Base-by-base conservation (phyloP, 1,284 basidiomycete species). In the Rhizoctonia solani region DNA sequence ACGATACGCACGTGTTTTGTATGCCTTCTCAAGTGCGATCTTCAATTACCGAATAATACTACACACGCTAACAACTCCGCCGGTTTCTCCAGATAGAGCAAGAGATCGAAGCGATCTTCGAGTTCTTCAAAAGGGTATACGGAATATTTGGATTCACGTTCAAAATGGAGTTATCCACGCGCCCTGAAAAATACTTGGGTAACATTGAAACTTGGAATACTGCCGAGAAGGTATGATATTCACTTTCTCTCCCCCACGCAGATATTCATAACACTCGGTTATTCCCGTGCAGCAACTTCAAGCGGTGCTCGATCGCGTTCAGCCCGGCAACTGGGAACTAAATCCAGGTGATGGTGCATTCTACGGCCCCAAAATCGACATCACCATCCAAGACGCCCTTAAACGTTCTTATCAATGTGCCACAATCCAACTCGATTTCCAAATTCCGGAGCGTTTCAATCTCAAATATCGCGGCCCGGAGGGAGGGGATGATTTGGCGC, bases 391-490 rank as follows among this genome's bases (percentile, higher is more conserved):
- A 37, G 97, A 99, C 75, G 96, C 97, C 0, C 82, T 98, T 37
- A 87, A 85, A 69, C 88, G 95, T 54, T 93, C 94, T 37, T 95
- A 95, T 87, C 97, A 99, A 79, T 99, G 97, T 74, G 96, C 95
- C 50, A 99, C 97, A 3, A 98, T 99, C 77, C 92, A 99, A 79
- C 91, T 99, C 72, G 97, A 99, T 81, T 99, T 98, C 87, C 94
- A 99, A 79, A 86, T 99, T 8, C 97, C 97, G n/a, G 90, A 98
- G 75, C 89, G 94, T 55, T 99, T 99, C 83, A 90, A 97, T 78
- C 84, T 99, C 71, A 90, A 90, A 75, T 99, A 95, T 81, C 90
- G 94, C 46, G 87, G 87, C 44, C 71, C 78, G 3, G 79, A 79
- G 30, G 84, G 86, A 16, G 87, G 88, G 59, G 88, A 89, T 68